Base-by-base conservation (phyloP, 768 basidiomycete species). In the Mycena capillaripes region DNA sequence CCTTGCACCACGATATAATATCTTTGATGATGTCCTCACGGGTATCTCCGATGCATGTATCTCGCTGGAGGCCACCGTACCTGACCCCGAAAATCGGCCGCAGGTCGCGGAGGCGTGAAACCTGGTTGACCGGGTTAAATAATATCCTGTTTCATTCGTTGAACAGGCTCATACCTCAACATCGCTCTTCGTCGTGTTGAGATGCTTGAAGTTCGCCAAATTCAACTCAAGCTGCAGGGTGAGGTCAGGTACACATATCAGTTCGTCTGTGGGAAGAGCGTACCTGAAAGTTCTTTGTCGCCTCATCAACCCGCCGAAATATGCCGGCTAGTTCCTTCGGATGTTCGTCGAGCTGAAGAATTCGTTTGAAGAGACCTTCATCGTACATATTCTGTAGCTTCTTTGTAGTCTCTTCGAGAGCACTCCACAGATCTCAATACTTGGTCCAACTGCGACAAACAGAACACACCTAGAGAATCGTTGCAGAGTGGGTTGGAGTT, bases 211-310 rank as follows among this genome's bases (percentile, higher is more conserved):
- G 38, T 27, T 55, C 0, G 63, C 63, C 46, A 65, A 25, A 6
- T 30, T 55, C 52, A 65, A 30, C 52, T 65, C 52, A 12, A 65
- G 53, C 63, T 65, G 38, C 6, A 44, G 25, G 17, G 3, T 11
- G 12, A 6, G 10, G 36, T 29, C 34, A 42, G 23, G 7, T 27
- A n/a, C n/a, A 25, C 4, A 14, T 30, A 1, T 14, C 27, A 17
- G 14, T 40, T 29, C 30, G 14, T 4, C 25, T 0, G 17, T 21
- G 17, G 25, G 25, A 25, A 40, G 4, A 9, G 14, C 52, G 29
- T 42, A 55, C 63, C 38, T 65, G 36, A 42, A 65, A 65, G 36
- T 65, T 53, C 11, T 65, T 55, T 10, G 63, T 65, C 23, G 63
- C 63, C 52, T 65, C 63, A 30, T 65, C 52, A 30, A 65, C 52